phyloP scores from a whole-genome alignment of 2,329 filamentous ascomycete genomes.

The Alternaria triticimaculans region DNA sequence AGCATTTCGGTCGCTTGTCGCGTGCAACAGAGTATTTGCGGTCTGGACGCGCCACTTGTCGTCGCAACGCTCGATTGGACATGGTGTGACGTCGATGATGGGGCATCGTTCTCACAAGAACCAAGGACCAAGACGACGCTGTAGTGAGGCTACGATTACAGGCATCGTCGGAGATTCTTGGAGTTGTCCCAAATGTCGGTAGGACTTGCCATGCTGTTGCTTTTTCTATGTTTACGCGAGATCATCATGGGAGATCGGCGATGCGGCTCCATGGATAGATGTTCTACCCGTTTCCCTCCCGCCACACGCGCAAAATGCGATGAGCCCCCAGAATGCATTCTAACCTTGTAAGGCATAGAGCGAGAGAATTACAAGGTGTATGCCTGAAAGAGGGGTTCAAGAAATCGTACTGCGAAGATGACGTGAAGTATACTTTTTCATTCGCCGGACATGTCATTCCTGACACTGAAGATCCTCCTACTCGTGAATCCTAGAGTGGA shows the following conservation, averaged over 20 bases:
- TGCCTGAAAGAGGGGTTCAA: constrained; percentile 9
- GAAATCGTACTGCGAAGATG: constrained; percentile 7
- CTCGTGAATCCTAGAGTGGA: not conserved
- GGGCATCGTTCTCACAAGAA: constrained; percentile 4
- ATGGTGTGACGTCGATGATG: constrained; percentile 29
- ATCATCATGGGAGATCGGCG: constrained; percentile 26
- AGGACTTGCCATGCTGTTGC: constrained; percentile 16
- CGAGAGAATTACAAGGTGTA: constrained; percentile 14
- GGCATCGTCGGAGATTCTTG: constrained; percentile 14
- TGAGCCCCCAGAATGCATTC: constrained; percentile 2
- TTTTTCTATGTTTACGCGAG: constrained; percentile 23
- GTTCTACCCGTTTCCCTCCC: constrained; percentile 32
- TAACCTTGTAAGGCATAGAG: constrained; percentile 21
- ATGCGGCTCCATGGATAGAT: constrained; percentile 18
- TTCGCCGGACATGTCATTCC: constrained; percentile 15
- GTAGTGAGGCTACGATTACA: constrained; percentile 18
- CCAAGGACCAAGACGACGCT: constrained; percentile 8
- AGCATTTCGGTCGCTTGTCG: constrained; percentile 27
- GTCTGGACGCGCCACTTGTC: constrained; percentile 36
- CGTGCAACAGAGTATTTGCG: constrained; percentile 32
- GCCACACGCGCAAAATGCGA: constrained; percentile 37
- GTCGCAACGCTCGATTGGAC: constrained; percentile 31
- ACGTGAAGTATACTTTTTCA: constrained; percentile 18
- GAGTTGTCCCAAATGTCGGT: constrained; percentile 1
- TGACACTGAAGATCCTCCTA: constrained; percentile 11